Evolutionary conservation across 73 alveolate species (phyloP).

Genomic region (Paramecium caudatum): DNA sequence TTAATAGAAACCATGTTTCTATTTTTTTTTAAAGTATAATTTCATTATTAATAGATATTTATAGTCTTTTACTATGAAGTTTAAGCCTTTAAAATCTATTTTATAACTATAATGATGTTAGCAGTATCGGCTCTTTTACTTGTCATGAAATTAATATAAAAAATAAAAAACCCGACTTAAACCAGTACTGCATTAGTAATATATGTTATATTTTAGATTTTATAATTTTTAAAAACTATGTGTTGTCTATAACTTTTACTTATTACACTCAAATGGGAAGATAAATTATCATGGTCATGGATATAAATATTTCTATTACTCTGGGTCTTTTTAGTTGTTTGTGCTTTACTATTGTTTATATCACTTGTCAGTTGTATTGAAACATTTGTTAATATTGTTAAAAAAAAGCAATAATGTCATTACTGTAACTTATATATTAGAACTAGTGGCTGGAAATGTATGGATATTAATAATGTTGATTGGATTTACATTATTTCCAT

Average conservation of each 20-base stretch:
- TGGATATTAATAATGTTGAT: conserved; percentile 49
- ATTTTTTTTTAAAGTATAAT: conserved; percentile 58
- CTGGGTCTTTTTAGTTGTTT: conserved; percentile 56
- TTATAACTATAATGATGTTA: conserved; percentile 64
- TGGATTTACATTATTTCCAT: conserved; percentile 62
- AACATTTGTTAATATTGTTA: background rate
- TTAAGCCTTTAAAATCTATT: conserved; percentile 22
- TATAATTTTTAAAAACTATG: conserved; percentile 53
- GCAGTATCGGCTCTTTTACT: conserved; percentile 42
- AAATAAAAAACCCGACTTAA: conserved; percentile 17
- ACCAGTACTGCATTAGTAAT: conserved; percentile 41
- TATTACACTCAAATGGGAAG: conserved; percentile 63
- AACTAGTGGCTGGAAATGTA: conserved; percentile 63
- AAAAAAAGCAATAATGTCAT: conserved; percentile 36
- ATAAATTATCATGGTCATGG: conserved; percentile 48
- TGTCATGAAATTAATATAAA: background rate
- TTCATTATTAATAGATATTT: background rate
- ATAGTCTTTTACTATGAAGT: conserved; percentile 63
- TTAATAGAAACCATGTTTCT: conserved; percentile 66
- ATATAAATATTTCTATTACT: conserved; percentile 14
- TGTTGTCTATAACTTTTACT: conserved; percentile 33
- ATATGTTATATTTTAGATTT: background rate
- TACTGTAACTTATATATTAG: background rate
- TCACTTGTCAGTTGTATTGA: conserved; percentile 50
- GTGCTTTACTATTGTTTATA: conserved; percentile 15